phyloP scores from a whole-genome alignment of 2,329 filamentous ascomycete genomes.

The Paramyrothecium sp. region DNA sequence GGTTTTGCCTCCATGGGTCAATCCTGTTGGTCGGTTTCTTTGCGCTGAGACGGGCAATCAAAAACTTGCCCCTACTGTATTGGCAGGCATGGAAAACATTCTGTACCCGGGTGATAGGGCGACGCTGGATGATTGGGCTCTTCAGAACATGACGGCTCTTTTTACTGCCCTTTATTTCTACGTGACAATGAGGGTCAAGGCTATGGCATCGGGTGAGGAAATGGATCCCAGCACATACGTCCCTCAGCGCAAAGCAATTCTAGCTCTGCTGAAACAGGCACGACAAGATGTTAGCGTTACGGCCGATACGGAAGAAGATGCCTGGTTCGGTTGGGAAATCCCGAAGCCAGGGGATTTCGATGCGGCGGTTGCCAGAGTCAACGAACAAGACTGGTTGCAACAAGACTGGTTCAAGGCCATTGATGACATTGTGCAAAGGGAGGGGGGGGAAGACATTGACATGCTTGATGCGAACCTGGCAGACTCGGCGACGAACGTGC shows the following conservation, averaged over 20 bases:
- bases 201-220: constrained; percentile 33
- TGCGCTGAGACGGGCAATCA: constrained; percentile 59
- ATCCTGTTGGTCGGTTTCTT: constrained; percentile 64
- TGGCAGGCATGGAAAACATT: constrained; percentile 68
- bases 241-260: constrained; percentile 42
- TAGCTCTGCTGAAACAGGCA: constrained; percentile 38
- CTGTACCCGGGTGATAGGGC: constrained; percentile 39
- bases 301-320: constrained; percentile 42
- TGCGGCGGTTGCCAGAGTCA: constrained; percentile 57
- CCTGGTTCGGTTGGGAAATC: constrained; percentile 53
- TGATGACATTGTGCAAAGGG: constrained; percentile 48
- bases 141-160: constrained; percentile 49
- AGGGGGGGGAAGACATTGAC: constrained; percentile 31
- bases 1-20: constrained; percentile 64
- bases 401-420: constrained; percentile 64
- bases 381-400: constrained; percentile 54
- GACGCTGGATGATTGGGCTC: constrained; percentile 48
- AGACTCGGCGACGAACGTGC: constrained; percentile 28
- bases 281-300: constrained; percentile 37
- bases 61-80: constrained; percentile 67
- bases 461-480: constrained; percentile 28
- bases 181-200: constrained; percentile 50
- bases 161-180: constrained; percentile 62
- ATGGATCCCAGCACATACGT: constrained; percentile 44
- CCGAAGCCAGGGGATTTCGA: constrained; percentile 57